Evolutionary conservation across 768 basidiomycete genomes (phyloP).

Genomic region (Leccinum ochraceum): DNA sequence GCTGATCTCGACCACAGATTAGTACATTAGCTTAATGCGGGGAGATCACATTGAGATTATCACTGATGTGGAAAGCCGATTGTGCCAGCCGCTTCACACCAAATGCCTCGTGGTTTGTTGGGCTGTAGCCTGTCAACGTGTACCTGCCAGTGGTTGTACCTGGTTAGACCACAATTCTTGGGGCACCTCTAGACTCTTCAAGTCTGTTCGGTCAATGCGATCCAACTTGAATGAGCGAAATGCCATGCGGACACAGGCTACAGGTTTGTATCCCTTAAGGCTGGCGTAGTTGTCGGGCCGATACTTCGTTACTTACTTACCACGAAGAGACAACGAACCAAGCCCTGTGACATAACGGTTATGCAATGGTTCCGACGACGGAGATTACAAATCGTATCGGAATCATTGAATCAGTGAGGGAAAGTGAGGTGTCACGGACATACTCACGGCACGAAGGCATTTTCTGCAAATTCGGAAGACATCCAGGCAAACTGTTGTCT

Average conservation of each 20-base stretch:
- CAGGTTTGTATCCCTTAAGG: not conserved
- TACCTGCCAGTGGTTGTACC: slow-evolving; percentile 9
- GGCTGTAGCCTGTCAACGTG: not conserved
- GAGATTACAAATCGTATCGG: slow-evolving; percentile 5
- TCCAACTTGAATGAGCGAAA: not conserved
- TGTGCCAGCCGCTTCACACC: slow-evolving; percentile 18
- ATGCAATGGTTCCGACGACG: slow-evolving; percentile 2
- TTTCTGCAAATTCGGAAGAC: not conserved
- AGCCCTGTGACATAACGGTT: slow-evolving; percentile 1
- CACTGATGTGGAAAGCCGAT: slow-evolving; percentile 19
- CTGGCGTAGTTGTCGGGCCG: slow-evolving; percentile 9
- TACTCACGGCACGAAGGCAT: slow-evolving; percentile 2
- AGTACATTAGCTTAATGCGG: slow-evolving; percentile 26
- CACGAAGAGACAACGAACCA: not conserved
- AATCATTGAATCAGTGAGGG: slow-evolving; percentile 14
- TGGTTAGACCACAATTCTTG: not conserved
- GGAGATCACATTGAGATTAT: slow-evolving; percentile 21
- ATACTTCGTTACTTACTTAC: not conserved
- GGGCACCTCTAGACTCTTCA: not conserved
- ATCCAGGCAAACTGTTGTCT: not conserved
- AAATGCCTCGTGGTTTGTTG: not conserved
- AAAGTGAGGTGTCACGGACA: slow-evolving; percentile 2
- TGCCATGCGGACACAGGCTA: slow-evolving; percentile 8
- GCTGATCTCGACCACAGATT: slow-evolving; percentile 18
- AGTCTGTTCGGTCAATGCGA: not conserved